Evolutionary conservation across 345 rosid species (phyloP), one percentile per base, ranked within the genome.

Genomic region (Linum lewisii): DNA sequence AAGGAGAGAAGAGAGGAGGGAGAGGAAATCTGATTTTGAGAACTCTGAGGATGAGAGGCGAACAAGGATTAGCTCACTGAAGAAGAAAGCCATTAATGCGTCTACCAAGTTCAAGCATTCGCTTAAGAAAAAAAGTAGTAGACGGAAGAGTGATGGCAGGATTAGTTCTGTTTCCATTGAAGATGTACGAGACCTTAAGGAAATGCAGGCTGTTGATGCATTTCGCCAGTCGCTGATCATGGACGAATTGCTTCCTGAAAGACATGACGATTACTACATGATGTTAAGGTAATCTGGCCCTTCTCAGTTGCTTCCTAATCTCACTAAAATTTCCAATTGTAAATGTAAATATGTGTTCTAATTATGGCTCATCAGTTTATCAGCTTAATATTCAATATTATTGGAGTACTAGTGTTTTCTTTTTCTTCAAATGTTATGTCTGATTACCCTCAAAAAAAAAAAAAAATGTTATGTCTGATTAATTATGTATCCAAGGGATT

Each of bases 91-190:
- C 0, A 59, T 94, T 67, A 78, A 84, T 80, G 97, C 99, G 7
- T 90, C 97, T 22, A 67, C 96, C 1, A 90, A 84, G 38, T 90
- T 94, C 69, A 90, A 77, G 77, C 99, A 87, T 71, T 87, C 99
- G 52, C 79, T 94, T 32, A 90, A 81, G 82, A 94, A 90, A 61
- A 89, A 87, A 82, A 73, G 95, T 57, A 76, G 77, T 51, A 73
- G 95, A 11, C 1, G 47, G 66, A 80, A 97, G 64, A 93, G 82
- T 72, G 92, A 87, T 77, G 92, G 79, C 55, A 79, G 97, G 26
- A 96, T 90, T 21, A 94, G 97, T 73, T 94, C 99, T 51, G 99
- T 94, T 58, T 94, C 99, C 18, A 90, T 94, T 25, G 99, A 94
- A 81, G 99, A 94, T 76, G 80, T 94, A 55, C 85, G 99, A 25